phyloP scores from a whole-genome alignment of 169 alveolate genomes.

The Plasmodium chabaudi region DNA sequence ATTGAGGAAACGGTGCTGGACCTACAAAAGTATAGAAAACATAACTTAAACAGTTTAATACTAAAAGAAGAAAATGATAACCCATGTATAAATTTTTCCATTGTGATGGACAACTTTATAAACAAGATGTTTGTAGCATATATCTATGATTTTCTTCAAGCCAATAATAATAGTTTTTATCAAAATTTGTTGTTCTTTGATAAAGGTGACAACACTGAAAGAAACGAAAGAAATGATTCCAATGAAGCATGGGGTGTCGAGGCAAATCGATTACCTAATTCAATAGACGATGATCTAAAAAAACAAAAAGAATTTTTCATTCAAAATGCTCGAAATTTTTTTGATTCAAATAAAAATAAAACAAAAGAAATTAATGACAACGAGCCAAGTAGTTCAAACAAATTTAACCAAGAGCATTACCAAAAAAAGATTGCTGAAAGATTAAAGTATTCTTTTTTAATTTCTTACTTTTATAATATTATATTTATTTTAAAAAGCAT shows the following conservation, averaged over 20 bases:
- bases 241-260: too few relatives aligned
- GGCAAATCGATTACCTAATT: conserved; percentile 8
- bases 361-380: neutral
- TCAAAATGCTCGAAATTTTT: conserved; percentile 2
- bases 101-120: conserved; percentile 15
- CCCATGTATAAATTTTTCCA: conserved; percentile 19
- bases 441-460: conserved; percentile 44
- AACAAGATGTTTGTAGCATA: conserved; percentile 50
- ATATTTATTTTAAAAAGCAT: conserved; percentile 57
- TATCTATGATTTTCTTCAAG: conserved; percentile 51
- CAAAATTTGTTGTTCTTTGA: conserved; percentile 62
- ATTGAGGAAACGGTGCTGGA: conserved; percentile 31
- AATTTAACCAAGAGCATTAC: conserved; percentile 1
- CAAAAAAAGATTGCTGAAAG: conserved; percentile 9
- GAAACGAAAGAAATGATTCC: neutral
- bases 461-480: conserved; percentile 51
- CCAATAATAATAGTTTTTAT: conserved; percentile 25
- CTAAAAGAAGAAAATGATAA: neutral
- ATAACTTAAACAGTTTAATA: neutral
- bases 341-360: neutral
- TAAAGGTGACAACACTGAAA: conserved; percentile 15
- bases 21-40: conserved; percentile 34
- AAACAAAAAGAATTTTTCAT: conserved; percentile 3
- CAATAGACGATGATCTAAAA: conserved; percentile 7
- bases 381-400: neutral